Base-by-base conservation (phyloP, 805 yeast genomes). In the Candida broadrunensis region DNA sequence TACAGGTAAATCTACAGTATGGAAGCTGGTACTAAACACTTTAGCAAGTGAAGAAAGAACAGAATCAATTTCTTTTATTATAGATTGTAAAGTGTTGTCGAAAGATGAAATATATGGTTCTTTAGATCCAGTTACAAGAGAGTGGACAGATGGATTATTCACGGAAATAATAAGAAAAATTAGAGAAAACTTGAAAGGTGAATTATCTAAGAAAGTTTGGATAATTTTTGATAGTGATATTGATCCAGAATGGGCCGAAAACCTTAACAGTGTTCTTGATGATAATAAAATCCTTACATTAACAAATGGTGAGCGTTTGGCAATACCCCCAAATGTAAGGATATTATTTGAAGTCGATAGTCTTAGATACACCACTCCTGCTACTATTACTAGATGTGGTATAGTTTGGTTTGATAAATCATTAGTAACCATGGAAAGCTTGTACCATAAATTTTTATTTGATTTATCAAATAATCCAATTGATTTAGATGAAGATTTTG, bases 221-320 rank as follows among this genome's bases (percentile, higher is more conserved):
- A 73, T 91, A 43, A 73, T 90, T 0, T 85, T 91, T 55, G 97
- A 91, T 61, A 95, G 97, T 30, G 96, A 88, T 51, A 77, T 91
- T 26, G 97, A 91, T 55, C 97, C 98, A 0, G 81, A 79, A 30
- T 91, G 97, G 95, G 88, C 88, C 1, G 98, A 91, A 52, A 84
- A 85, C 41, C 66, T 91, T 48, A 91, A 91, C 64, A 85, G 95
- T 65, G 93, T 89, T 8, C 68, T 91, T 14, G 98, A 91, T 61
- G 98, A 91, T 49, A 91, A 89, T 61, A 80, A 77, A 47, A 48
- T 85, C 1, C 61, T 91, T 32, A 89, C 97, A 0, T 65, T 91
- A 8, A 93, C 98, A 0, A 88, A 81, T 54, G 98, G 98, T 30
- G 98, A 91, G 56, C 75, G 97, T 17, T 55, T 91, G 5, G 65